These are phyloP conservation scores for Blastocystis sp. DNA, from an alignment of 352 stramenopile species.

Conservation along the genomic window DNA sequence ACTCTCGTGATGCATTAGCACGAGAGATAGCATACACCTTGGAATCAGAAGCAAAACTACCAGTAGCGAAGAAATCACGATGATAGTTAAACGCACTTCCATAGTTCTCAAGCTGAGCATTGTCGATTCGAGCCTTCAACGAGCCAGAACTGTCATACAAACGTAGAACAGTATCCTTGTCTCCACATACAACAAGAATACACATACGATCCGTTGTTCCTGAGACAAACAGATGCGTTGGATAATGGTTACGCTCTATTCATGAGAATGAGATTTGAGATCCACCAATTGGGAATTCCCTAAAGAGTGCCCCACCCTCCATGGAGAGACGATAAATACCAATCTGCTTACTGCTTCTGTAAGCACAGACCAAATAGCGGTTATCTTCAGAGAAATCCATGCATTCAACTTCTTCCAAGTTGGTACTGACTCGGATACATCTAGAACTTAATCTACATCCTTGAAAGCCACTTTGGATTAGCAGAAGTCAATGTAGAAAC, in stretches of 20 bases:
- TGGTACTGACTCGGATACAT: neutral
- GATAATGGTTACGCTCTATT: neutral
- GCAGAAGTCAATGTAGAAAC: neutral
- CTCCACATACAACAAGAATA: neutral
- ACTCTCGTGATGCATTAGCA: neutral
- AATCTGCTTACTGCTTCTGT: neutral
- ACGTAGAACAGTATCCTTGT: neutral
- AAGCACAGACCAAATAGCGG: neutral
- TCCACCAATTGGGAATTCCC: neutral
- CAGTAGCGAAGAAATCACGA: neutral
- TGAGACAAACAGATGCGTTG: neutral
- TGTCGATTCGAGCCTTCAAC: neutral
- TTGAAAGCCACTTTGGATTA: neutral
- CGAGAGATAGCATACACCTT: neutral
- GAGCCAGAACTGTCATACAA: neutral
- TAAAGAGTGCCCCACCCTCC: neutral
- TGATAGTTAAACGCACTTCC: conserved; percentile 18
- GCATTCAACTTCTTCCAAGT: neutral
- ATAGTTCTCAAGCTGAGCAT: conserved; percentile 18
- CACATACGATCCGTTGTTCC: neutral
- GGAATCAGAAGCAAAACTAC: neutral
- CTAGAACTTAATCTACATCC: neutral
- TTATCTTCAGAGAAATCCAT: conserved; percentile 16
- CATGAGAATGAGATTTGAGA: neutral
- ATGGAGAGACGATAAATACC: neutral